Percentiles rank a stretch among this genome's conserved stretches.
These are phyloP conservation scores for Fusarium multiceps DNA, from an alignment of 2,329 filamentous ascomycete species.

Conservation along the genomic window DNA sequence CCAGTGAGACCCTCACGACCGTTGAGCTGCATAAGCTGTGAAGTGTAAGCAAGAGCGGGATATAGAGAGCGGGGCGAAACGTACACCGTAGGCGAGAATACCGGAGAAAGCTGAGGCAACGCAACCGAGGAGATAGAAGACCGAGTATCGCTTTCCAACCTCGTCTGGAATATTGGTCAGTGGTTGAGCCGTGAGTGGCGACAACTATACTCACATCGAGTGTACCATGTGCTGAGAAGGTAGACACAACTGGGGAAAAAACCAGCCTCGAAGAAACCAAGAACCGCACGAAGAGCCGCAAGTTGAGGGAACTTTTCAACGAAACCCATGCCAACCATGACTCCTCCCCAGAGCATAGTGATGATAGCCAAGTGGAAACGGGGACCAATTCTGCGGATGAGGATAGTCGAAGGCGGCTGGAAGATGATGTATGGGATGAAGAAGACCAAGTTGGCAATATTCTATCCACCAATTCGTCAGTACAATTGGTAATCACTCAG, in stretches of 20 bases:
- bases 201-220: conserved; percentile 62
- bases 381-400: conserved; percentile 74
- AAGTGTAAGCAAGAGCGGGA: conserved; percentile 3
- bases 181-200: not conserved
- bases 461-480: conserved; percentile 48
- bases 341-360: conserved; percentile 67
- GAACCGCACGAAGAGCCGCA: conserved; percentile 65
- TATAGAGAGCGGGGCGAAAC: conserved; percentile 42
- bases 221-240: conserved; percentile 79
- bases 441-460: conserved; percentile 78
- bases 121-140: conserved; percentile 76
- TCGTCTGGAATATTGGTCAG: conserved; percentile 60
- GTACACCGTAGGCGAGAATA: conserved; percentile 75
- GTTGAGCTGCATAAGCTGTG: conserved; percentile 69
- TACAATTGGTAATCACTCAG: not conserved
- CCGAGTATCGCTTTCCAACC: conserved; percentile 74
- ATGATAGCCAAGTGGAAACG: conserved; percentile 66
- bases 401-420: conserved; percentile 76
- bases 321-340: conserved; percentile 76
- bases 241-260: conserved; percentile 79
- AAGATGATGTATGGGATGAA: conserved; percentile 79
- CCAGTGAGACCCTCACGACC: conserved; percentile 65
- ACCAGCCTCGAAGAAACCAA: conserved; percentile 75
- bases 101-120: conserved; percentile 74
- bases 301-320: conserved; percentile 63